A percentile compares a stretch with the other conserved stretches of the same genome.
Conservation (phyloP, 139 green algal genomes). For the Chlamydomonas schloesseri region DNA sequence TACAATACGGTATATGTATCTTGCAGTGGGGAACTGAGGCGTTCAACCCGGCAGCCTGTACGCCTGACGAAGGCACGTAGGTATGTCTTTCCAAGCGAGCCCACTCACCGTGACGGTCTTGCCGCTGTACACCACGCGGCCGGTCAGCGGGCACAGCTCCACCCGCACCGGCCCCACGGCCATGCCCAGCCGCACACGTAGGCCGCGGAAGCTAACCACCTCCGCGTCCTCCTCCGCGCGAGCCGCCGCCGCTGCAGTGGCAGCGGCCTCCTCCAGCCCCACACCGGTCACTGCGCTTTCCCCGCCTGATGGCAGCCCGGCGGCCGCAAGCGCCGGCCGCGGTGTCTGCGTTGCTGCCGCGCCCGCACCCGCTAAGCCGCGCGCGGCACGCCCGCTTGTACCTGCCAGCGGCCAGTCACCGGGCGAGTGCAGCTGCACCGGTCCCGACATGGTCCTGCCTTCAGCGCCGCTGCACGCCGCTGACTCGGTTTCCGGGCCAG, state of each 20-base stretch:
- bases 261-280: not conserved
- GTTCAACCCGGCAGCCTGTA: too few relatives aligned
- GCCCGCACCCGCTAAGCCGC: too few relatives aligned
- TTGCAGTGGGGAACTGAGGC: too few relatives aligned
- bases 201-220: not conserved
- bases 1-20: too few relatives aligned
- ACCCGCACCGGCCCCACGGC: not conserved
- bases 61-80: too few relatives aligned
- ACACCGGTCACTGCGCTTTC: too few relatives aligned
- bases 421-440: not conserved
- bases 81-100: too few relatives aligned
- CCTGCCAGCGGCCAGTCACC: not conserved
- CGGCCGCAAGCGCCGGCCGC: too few relatives aligned
- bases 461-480: too few relatives aligned
- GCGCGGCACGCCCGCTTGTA: not conserved
- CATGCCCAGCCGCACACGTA: constrained; percentile 4
- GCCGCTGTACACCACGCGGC: constrained; percentile 5
- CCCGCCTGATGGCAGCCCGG: too few relatives aligned
- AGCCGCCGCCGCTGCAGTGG: not conserved
- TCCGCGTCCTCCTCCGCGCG: not conserved
- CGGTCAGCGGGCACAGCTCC: constrained; percentile 13
- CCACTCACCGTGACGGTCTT: not conserved
- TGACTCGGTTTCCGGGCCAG: too few relatives aligned
- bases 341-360: too few relatives aligned
- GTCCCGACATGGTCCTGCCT: not conserved